phyloP scores from a whole-genome alignment of 2,329 filamentous ascomycete genomes.

The Sporothrix sp. region DNA sequence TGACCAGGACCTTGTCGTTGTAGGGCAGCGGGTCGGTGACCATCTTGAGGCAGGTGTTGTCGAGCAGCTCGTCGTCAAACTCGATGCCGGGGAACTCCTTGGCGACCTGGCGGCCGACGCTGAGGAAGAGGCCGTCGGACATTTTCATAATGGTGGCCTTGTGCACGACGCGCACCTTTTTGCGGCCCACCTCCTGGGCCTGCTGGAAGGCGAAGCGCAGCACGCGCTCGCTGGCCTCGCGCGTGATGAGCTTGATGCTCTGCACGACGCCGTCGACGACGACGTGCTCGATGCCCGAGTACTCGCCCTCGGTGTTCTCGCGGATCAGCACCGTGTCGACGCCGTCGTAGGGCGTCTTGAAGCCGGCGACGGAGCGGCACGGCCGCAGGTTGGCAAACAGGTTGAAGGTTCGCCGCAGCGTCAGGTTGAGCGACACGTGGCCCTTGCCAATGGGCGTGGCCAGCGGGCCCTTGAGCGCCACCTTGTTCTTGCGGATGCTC shows the following conservation, averaged over 20 bases:
- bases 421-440: constrained; percentile 97
- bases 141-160: constrained; percentile 99
- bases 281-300: constrained; percentile 97
- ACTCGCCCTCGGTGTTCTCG: constrained; percentile 99
- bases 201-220: constrained; percentile 98
- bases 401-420: constrained; percentile 97
- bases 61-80: constrained; percentile 94
- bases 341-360: constrained; percentile 96
- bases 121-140: constrained; percentile 96
- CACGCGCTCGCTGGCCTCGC: constrained; percentile 88
- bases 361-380: constrained; percentile 92
- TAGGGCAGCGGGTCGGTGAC: constrained; percentile 92
- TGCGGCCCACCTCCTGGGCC: constrained; percentile 83
- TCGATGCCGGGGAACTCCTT: constrained; percentile 95
- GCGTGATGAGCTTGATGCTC: constrained; percentile 99
- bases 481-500: constrained; percentile 90
- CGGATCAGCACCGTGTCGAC: constrained; percentile 97
- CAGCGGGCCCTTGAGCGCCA: constrained; percentile 95
- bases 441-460: constrained; percentile 98
- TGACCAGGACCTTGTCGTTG: constrained; percentile 98
- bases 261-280: constrained; percentile 97
- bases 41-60: constrained; percentile 99
- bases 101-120: constrained; percentile 70
- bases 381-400: constrained; percentile 98
- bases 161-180: constrained; percentile 96